phyloP scores from a whole-genome alignment of 139 green algal species.

The Asterochloris sp. region DNA sequence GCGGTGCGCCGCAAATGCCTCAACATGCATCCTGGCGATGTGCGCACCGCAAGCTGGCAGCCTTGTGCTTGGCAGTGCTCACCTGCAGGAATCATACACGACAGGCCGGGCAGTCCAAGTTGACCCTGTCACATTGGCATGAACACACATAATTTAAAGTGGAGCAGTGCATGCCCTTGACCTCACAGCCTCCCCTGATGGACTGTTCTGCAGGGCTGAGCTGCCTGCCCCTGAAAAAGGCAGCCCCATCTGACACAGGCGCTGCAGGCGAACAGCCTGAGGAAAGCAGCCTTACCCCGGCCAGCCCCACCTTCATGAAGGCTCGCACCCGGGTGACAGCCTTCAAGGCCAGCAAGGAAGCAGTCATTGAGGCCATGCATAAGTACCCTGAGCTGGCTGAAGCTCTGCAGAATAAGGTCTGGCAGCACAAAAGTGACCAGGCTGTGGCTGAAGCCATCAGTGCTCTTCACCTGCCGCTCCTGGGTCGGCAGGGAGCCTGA shows the following conservation, averaged over 20 bases:
- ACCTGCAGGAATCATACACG: no score
- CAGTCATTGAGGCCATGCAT: conserved; percentile 3
- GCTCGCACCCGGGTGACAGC: conserved; percentile 8
- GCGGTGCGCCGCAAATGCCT: neutral
- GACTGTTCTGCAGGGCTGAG: neutral
- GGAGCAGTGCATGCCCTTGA: neutral
- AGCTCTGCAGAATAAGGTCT: conserved; percentile 12
- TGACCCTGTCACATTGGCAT: neutral
- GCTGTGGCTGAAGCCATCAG: conserved; percentile 14
- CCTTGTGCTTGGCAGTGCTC: no score
- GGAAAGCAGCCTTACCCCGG: neutral
- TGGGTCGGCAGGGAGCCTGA: no score
- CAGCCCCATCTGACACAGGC: conserved; percentile 1
- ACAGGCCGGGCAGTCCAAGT: neutral
- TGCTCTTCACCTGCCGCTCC: conserved; percentile 3
- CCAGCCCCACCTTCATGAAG: neutral
- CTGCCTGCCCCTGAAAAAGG: neutral
- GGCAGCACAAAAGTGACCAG: conserved; percentile 10
- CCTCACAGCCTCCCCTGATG: neutral
- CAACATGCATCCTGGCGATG: neutral
- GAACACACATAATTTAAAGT: neutral
- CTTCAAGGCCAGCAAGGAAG: conserved; percentile 10
- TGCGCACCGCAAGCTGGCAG: no score
- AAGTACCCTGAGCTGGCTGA: conserved; percentile 11
- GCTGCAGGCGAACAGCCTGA: conserved; percentile 5